Evolutionary conservation across 148 eudicot species (phyloP), one percentile per base, ranked within the genome.

Genomic region (Fagopyrum homotropicum): DNA sequence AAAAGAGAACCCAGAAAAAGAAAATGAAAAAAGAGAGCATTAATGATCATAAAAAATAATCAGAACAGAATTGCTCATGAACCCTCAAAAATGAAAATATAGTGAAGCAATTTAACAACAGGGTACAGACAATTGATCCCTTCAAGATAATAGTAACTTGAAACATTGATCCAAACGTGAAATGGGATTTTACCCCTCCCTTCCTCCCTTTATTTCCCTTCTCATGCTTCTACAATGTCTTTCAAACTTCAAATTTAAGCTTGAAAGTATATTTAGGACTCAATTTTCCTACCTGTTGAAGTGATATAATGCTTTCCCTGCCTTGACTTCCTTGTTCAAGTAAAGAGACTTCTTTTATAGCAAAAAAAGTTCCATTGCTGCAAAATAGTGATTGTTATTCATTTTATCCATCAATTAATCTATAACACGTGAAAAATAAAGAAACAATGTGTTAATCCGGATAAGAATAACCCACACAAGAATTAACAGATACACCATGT

Each of bases 271-370:
- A 66, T 59, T 54, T 44, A 30, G 56, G 16, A 7, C 4, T n/a
- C n/a, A 1, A 47, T 19, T 16, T 81, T 9, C 47, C 75, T 74
- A 93, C 98, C 93, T 90, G 93, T 82, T 90, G 89, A 75, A 90
- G 96, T 82, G 90, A 95, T 81, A 69, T 64, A 43, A 93, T 78
- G 50, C 89, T 83, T 75, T 88, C 93, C 80, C 78, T 61, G 69
- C 44, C 69, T 61, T 61, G 88, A 59, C 71, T 87, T 77, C 90
- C 96, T 83, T 85, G 91, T 75, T 90, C 91, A 72, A 89, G 90
- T 79, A 93, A 61, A 79, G 98, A 93, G 78, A 93, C 98, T 85
- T 93, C 98, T 78, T 93, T 93, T 68, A 89, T 81, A 46, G 98
- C 98, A 72, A 93, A 88, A 82, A 93, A 90, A 83, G 75, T 74